Percentiles rank a stretch among this genome's conserved stretches.
Conservation (phyloP, 106 monocot species). For the Gastrodia elata region DNA sequence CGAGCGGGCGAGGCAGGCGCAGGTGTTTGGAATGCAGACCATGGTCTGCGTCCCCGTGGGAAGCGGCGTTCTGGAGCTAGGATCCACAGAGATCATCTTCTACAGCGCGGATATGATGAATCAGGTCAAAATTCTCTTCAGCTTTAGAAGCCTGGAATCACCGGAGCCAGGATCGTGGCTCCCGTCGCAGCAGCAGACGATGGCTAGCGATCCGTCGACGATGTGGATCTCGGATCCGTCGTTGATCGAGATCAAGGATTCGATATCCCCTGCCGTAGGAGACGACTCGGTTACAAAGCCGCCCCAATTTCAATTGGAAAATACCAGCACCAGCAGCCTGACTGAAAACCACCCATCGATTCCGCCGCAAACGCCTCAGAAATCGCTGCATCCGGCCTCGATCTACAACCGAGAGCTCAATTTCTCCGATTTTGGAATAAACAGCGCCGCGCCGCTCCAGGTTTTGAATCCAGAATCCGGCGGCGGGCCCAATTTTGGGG, state of each 20-base stretch:
- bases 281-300: conserved; percentile 43
- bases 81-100: conserved; percentile 53
- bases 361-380: conserved; percentile 13
- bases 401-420: conserved; percentile 35
- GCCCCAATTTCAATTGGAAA: conserved; percentile 24
- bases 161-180: conserved; percentile 12
- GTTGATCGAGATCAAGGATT: conserved; percentile 42
- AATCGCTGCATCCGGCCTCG: conserved; percentile 1
- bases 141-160: conserved; percentile 16
- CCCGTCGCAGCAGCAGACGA: neutral
- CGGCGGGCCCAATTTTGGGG: conserved; percentile 51
- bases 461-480: conserved; percentile 50
- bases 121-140: conserved; percentile 40
- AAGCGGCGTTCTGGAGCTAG: conserved; percentile 61
- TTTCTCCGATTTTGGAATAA: conserved; percentile 39
- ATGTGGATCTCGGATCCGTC: conserved; percentile 73
- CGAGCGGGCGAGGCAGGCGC: conserved; percentile 51
- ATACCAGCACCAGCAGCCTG: conserved; percentile 31
- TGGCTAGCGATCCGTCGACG: conserved; percentile 30
- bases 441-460: conserved; percentile 11
- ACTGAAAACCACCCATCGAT: conserved; percentile 44
- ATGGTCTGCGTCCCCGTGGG: conserved; percentile 59
- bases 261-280: conserved; percentile 13
- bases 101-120: conserved; percentile 30
- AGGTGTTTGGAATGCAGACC: conserved; percentile 51